phyloP scores from a whole-genome alignment of 495 filamentous ascomycete genomes.

The Saxophila tyrrhenica region DNA sequence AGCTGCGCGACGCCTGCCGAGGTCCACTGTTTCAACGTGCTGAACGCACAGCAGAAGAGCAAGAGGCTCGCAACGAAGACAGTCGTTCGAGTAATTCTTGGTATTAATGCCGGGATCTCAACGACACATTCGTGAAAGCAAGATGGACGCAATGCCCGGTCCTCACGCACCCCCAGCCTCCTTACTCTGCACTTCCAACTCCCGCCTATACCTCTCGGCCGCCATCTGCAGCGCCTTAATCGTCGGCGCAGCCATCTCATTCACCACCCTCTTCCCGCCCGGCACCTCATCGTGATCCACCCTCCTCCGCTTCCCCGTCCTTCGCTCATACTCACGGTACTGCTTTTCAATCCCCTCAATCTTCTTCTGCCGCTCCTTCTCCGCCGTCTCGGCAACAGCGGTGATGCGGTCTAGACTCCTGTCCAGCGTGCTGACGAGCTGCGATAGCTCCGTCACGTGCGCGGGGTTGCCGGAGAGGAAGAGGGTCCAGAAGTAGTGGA shows the following conservation, averaged over 20 bases:
- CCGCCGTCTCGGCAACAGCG: slow-evolving; percentile 68
- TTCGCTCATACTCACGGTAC: slow-evolving; percentile 51
- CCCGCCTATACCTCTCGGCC: slow-evolving; percentile 49
- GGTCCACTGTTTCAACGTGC: too few relatives aligned
- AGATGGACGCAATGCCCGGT: too few relatives aligned
- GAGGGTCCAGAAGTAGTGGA: slow-evolving; percentile 89
- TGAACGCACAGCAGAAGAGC: too few relatives aligned
- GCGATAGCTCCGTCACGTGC: slow-evolving; percentile 61
- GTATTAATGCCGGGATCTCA: too few relatives aligned
- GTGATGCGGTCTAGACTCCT: slow-evolving; percentile 69
- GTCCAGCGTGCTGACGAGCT: slow-evolving; percentile 64
- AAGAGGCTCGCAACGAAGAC: too few relatives aligned
- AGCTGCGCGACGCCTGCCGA: not conserved
- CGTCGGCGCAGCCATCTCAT: slow-evolving; percentile 61
- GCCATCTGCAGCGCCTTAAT: slow-evolving; percentile 55
- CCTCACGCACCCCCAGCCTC: slow-evolving; percentile 8
- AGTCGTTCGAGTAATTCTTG: too few relatives aligned
- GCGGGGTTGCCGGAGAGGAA: slow-evolving; percentile 75
- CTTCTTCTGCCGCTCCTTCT: slow-evolving; percentile 51
- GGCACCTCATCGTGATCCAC: slow-evolving; percentile 46
- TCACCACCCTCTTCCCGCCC: slow-evolving; percentile 67
- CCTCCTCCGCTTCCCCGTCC: slow-evolving; percentile 57
- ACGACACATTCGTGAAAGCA: too few relatives aligned
- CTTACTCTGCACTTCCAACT: slow-evolving; percentile 46
- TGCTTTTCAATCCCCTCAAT: slow-evolving; percentile 52